phyloP scores from a whole-genome alignment of 768 basidiomycete genomes.

The Leccinellum luteum region DNA sequence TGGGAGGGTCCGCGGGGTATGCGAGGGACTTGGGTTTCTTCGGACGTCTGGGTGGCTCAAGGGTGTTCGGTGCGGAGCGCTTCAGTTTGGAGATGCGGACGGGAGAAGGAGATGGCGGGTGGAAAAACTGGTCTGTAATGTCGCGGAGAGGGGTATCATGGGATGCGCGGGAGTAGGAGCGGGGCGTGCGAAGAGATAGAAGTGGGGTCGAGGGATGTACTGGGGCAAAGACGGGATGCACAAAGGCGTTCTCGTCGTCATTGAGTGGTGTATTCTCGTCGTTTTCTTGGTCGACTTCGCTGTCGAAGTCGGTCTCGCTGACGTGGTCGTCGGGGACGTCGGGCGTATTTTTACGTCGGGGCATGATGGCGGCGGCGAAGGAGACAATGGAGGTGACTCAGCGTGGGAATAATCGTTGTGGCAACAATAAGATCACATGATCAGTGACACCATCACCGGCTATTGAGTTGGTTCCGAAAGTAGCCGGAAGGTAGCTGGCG shows the following conservation, averaged over 20 bases:
- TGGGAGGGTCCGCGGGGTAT: slow-evolving; percentile 31
- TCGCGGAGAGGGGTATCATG: slow-evolving; percentile 28
- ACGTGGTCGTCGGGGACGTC: slow-evolving; percentile 6
- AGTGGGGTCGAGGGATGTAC: slow-evolving; percentile 8
- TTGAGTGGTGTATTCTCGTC: background rate
- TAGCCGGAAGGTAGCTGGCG: slow-evolving; percentile 6
- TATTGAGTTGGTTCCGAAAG: slow-evolving; percentile 2
- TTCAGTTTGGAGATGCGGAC: slow-evolving; percentile 24
- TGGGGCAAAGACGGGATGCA: slow-evolving; percentile 1
- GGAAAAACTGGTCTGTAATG: slow-evolving; percentile 35
- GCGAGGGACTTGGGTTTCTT: slow-evolving; percentile 32
- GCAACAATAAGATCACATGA: slow-evolving; percentile 18
- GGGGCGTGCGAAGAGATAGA: slow-evolving; percentile 22
- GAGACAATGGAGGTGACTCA: slow-evolving; percentile 4
- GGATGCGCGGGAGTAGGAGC: slow-evolving; percentile 18
- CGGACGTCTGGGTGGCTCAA: slow-evolving; percentile 31
- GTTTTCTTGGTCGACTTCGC: background rate
- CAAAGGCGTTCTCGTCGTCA: slow-evolving; percentile 19
- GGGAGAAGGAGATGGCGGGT: slow-evolving; percentile 32
- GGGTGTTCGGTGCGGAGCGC: slow-evolving; percentile 4
- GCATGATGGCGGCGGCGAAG: slow-evolving; percentile 10
- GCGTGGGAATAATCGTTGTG: slow-evolving; percentile 22
- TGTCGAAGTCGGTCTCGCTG: slow-evolving; percentile 19
- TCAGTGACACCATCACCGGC: slow-evolving; percentile 2
- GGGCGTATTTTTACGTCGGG: slow-evolving; percentile 16